Evolutionary conservation across 2,329 filamentous ascomycete species (phyloP), one percentile per base, ranked within the genome.

Genomic region (Penicillium sp.): DNA sequence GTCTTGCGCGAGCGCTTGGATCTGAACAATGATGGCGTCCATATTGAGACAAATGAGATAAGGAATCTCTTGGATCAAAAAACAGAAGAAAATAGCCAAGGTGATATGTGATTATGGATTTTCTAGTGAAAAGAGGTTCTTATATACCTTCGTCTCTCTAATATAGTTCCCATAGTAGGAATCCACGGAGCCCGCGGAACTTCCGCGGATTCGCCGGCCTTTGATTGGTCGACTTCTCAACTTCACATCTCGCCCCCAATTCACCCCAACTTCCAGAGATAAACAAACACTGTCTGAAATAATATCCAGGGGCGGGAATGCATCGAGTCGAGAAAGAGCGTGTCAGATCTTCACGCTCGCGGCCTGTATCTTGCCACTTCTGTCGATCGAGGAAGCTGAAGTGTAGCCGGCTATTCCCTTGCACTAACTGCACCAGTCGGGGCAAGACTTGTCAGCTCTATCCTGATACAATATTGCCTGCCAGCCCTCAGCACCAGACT

Each of bases 401-500:
- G 67, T 82, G 81, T 66, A 79, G 80, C 61, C 76, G 79, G 16
- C 75, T 76, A 53, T 72, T 76, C 16, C 80, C 80, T 2, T 83
- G 80, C 61, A 74, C 76, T 10, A 76, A 78, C 57, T 83, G 81
- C 60, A 68, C 61, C 5, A 65, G 65, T 24, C 65, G 71, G 9
- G 70, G 64, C 2, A 60, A 71, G 16, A 26, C 57, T 4, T 73
- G 72, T 45, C 57, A 66, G 11, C 46, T 62, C 14, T 58, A 66
- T 45, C 45, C 37, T 4, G 26, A 37, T 26, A 22, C 38, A 24
- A 10, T 11, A 9, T n/a, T 57, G 20, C 40, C 56, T 14, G 18
- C 42, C 5, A 50, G 35, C 18, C 18, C 37, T 16, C 32, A 40
- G 4, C n/a, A 18, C 6, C 24, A 11, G 6, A 10, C 40, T 1